These are phyloP conservation scores for Filobasidium floriforme DNA, from an alignment of 768 basidiomycete species.

Conservation along the genomic window DNA sequence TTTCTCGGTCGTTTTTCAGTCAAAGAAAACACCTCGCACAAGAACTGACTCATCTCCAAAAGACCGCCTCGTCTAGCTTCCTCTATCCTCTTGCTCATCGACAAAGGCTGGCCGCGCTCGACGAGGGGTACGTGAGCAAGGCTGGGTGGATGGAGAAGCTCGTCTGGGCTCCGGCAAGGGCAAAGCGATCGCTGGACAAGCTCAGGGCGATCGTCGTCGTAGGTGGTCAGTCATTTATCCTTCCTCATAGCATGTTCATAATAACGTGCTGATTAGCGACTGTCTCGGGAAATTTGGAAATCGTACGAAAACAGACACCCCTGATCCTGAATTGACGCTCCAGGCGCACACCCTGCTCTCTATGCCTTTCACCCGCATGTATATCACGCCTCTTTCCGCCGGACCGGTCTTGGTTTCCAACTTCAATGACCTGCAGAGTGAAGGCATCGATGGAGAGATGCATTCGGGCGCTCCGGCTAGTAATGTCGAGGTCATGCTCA, in stretches of 20 bases:
- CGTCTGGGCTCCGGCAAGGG: constrained; percentile 64
- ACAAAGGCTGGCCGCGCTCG: constrained; percentile 64
- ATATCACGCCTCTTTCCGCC: constrained; percentile 56
- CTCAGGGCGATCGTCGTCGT: constrained; percentile 64
- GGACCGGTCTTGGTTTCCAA: constrained; percentile 77
- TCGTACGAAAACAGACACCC: constrained; percentile 48
- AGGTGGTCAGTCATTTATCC: constrained; percentile 60
- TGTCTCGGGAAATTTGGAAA: no score
- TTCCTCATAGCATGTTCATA: no score
- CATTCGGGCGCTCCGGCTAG: constrained; percentile 72
- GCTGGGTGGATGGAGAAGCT: constrained; percentile 78
- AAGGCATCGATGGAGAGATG: constrained; percentile 42
- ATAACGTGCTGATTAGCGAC: no score
- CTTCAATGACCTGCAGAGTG: constrained; percentile 73
- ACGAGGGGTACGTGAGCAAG: constrained; percentile 67
- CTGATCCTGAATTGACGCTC: constrained; percentile 53
- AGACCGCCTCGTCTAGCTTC: not conserved
- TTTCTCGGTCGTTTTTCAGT: not conserved
- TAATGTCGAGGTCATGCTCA: constrained; percentile 76
- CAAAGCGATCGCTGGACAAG: constrained; percentile 54
- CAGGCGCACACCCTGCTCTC: constrained; percentile 68
- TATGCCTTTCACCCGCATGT: constrained; percentile 60
- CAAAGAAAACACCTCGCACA: not conserved
- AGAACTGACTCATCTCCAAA: not conserved
- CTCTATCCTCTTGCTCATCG: constrained; percentile 61